Evolutionary conservation across 192 early-diverging fungal genomes (phyloP).

Genomic region (Mortierella claussenii): DNA sequence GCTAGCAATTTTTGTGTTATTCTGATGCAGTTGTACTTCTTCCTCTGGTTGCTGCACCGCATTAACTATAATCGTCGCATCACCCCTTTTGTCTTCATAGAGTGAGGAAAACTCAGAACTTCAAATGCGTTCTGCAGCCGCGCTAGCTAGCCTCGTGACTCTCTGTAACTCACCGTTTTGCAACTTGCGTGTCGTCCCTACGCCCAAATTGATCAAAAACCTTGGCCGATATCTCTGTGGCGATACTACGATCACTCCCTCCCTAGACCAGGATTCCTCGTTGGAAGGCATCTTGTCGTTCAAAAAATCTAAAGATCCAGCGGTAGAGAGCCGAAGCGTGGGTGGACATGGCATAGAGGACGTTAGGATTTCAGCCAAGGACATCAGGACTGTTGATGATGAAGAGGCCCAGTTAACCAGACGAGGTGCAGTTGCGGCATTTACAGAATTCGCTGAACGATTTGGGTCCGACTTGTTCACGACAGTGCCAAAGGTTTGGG

Average conservation of each 20-base stretch:
- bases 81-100: conserved; percentile 18
- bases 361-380: conserved; percentile 36
- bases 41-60: too few relatives aligned
- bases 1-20: too few relatives aligned
- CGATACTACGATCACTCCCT: conserved; percentile 79
- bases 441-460: conserved; percentile 68
- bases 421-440: conserved; percentile 71
- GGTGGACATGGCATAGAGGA: conserved; percentile 50
- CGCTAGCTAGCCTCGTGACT: conserved; percentile 60
- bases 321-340: conserved; percentile 29
- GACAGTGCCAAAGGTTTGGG: conserved; percentile 78
- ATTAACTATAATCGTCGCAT: too few relatives aligned
- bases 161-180: conserved; percentile 60
- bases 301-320: conserved; percentile 57
- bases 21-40: too few relatives aligned
- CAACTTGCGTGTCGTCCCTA: conserved; percentile 58
- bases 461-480: conserved; percentile 78
- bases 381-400: conserved; percentile 55
- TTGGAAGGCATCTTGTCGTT: conserved; percentile 62
- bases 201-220: conserved; percentile 92
- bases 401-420: conserved; percentile 68
- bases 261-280: conserved; percentile 61
- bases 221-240: conserved; percentile 85
- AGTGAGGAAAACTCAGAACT: conserved; percentile 71
- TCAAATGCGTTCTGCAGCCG: conserved; percentile 64